Evolutionary conservation across 2,329 filamentous ascomycete genomes (phyloP), one percentile per base, ranked within the genome.

Genomic region (Aspergillus sp.): DNA sequence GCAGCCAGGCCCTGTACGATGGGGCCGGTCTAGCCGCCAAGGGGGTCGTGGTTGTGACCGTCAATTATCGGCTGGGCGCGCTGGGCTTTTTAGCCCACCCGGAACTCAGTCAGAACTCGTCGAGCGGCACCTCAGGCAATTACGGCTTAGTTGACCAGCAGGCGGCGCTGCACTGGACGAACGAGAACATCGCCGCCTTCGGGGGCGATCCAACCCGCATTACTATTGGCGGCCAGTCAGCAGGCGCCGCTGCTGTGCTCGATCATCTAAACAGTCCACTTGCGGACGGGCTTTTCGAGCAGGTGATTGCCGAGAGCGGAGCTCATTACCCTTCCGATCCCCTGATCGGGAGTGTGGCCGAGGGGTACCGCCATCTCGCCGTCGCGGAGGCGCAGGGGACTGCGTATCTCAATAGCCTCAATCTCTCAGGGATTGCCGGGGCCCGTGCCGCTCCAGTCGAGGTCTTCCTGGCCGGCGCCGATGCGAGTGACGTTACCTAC

Each of bases 361-460:
- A 70, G 6, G 61, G 61, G 17, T 66, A 74, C 52, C 67, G 65
- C 19, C 64, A 51, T 19, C 68, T 67, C 47, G 54, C 52, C 9
- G 63, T 54, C 15, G 71, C 72, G 8, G 63, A 65, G 55, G 17
- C 56, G 2, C 41, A 60, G 12, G 66, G 66, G 23, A 62, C 75
- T 5, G 61, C 61, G 1, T 82, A 78, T 66, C 69, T 82, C 5
- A 58, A 62, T 2, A 58, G 75, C 0, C 61, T 78, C 10, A 79
- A 79, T 41, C 77, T 79, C 23, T 70, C 68, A 32, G 76, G 72
- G 4, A 67, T 82, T 45, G 72, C 73, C 19, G 72, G 79, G 65
- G 76, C 78, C 6, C 75, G 80, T 4, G 62, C 74, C 13, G 64
- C 80, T 17, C 66, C 78, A 2, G 77, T 72, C 4, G 66, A 70